Percentiles rank a stretch among this genome's conserved stretches.
Evolutionary conservation across 768 basidiomycete species (phyloP).

Genomic region (Suillus fuscotomentosus): DNA sequence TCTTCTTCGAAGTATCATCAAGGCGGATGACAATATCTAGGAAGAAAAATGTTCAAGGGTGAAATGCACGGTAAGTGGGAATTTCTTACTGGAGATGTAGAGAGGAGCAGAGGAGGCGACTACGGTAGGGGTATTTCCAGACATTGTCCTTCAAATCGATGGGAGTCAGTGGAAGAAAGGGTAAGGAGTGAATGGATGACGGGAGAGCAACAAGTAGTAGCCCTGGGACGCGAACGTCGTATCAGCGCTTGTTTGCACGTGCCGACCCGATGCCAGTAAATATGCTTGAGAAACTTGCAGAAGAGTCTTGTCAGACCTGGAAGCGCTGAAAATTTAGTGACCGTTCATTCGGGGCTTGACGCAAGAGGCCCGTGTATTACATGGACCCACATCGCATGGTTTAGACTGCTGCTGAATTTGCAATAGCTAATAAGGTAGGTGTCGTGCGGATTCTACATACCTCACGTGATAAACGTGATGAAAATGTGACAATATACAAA

Average conservation of each 20-base stretch:
- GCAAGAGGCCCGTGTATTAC: not conserved
- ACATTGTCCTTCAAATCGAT: not conserved
- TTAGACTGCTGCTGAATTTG: no score
- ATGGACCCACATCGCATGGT: not conserved
- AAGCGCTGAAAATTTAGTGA: not conserved
- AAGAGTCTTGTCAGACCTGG: not conserved
- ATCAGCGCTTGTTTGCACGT: no score
- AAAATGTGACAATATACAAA: no score
- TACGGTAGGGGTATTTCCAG: not conserved
- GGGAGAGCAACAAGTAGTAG: no score
- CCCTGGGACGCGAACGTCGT: no score
- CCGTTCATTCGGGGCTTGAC: not conserved
- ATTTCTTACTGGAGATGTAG: not conserved
- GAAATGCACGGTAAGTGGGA: not conserved
- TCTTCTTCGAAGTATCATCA: slow-evolving; percentile 3
- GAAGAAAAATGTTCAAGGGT: not conserved
- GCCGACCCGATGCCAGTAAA: no score
- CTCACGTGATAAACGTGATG: no score
- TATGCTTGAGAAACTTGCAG: no score
- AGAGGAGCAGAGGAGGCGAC: not conserved
- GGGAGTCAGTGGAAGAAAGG: not conserved
- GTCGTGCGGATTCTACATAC: no score
- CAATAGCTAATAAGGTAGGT: no score
- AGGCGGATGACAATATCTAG: not conserved
- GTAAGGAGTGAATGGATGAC: no score